A percentile compares a stretch with the other conserved stretches of the same genome.
Conservation (phyloP, 228 moss, liverwort and hornwort species). For the Sphagnum fallax region DNA sequence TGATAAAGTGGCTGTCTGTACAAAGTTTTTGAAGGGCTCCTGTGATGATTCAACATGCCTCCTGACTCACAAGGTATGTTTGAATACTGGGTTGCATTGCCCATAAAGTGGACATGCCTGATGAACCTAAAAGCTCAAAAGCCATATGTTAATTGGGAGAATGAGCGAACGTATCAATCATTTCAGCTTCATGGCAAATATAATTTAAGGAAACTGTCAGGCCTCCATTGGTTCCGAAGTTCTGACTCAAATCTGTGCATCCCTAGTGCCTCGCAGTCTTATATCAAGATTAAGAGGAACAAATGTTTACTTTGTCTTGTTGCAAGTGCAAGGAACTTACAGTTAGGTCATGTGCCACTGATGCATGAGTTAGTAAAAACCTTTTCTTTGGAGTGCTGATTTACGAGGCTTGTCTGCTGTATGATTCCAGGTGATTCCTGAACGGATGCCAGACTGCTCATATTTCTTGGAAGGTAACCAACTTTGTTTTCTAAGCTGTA, state of each 20-base stretch:
- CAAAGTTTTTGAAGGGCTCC: conserved; percentile 81
- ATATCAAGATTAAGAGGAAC: no score
- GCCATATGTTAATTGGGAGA: no score
- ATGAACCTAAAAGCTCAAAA: no score
- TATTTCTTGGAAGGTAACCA: conserved; percentile 81
- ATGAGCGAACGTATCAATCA: no score
- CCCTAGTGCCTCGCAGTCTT: no score
- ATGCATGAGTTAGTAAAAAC: neutral
- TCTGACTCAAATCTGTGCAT: no score
- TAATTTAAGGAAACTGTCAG: no score
- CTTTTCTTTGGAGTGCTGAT: neutral
- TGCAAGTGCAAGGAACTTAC: neutral
- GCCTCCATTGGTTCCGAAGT: no score
- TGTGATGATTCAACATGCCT: conserved; percentile 70
- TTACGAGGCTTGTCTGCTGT: neutral
- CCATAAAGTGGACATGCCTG: neutral
- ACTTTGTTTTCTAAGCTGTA: neutral
- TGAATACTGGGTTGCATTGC: neutral
- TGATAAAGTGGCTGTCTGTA: conserved; percentile 91
- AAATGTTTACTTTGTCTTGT: no score
- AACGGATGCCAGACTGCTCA: conserved; percentile 95
- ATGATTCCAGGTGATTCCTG: conserved; percentile 78
- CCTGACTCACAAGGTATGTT: conserved; percentile 84
- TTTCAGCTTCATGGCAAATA: no score
- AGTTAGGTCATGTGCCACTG: neutral